Evolutionary conservation across 768 basidiomycete species (phyloP).

Genomic region (Hebeloma cylindrosporum): DNA sequence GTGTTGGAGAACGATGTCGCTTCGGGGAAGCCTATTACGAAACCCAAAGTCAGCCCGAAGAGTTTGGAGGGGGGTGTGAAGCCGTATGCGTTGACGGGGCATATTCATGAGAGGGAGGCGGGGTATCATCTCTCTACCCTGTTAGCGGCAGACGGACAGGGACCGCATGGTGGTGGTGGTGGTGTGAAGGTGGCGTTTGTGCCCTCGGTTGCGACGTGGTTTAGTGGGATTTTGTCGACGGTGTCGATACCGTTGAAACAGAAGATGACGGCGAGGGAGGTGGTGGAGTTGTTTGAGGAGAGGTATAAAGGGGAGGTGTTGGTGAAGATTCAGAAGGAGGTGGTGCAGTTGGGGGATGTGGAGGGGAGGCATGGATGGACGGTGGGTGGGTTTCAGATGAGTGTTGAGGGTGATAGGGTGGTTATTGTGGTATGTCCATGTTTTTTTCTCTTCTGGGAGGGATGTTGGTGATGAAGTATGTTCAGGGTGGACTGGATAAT

Average conservation of each 20-base stretch:
- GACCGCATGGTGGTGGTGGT: conserved; percentile 10
- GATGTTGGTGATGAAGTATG: conserved; percentile 1
- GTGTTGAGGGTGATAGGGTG: conserved; percentile 83
- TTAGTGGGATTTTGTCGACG: conserved; percentile 92
- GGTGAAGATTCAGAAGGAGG: conserved; percentile 62
- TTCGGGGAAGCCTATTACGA: conserved; percentile 69
- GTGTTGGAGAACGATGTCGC: conserved; percentile 64
- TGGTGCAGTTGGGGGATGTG: conserved; percentile 74
- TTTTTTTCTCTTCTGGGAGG: conserved; percentile 1
- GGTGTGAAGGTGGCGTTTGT: conserved; percentile 74
- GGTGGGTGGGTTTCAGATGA: conserved; percentile 93
- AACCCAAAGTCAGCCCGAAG: conserved; percentile 81
- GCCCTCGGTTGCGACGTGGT: conserved; percentile 90
- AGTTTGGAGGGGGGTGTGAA: conserved; percentile 73
- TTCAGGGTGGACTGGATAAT: conserved; percentile 91
- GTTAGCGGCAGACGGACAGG: too few species aligned
- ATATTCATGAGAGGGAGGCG: conserved; percentile 98
- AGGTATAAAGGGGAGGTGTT: conserved; percentile 77
- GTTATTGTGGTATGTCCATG: conserved; percentile 79
- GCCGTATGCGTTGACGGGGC: conserved; percentile 91
- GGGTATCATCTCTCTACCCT: conserved; percentile 76
- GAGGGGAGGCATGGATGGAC: conserved; percentile 86
- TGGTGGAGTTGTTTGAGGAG: conserved; percentile 71
- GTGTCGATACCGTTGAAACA: conserved; percentile 77
- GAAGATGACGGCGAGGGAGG: conserved; percentile 67